Base-by-base conservation (phyloP, 805 yeast species). In the Saccharomycopsis amapae region DNA sequence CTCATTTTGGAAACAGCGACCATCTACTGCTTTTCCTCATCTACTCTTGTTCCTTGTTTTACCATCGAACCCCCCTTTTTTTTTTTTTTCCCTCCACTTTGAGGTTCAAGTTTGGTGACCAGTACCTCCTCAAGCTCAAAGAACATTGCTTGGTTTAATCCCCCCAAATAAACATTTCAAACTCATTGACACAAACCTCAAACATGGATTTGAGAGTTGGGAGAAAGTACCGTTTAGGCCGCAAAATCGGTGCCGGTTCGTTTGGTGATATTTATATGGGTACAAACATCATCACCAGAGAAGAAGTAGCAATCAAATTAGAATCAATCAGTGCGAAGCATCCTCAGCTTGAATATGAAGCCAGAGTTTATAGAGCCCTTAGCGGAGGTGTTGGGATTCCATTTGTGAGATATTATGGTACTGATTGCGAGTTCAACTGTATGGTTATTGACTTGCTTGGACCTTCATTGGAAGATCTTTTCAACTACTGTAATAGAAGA, bases 361-460 rank as follows among this genome's bases (percentile, higher is more conserved):
- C 97, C 13, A 80, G 94, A 56, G 97, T 93, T 28, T 90, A 90
- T 69, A 87, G 85, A 61, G 89, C 95, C 2, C 69, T 90, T 45
- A 81, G 95, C 53, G 98, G 97, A 31, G 97, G 97, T 26, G 90
- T 90, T 31, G 97, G 98, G 26, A 88, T 90, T 48, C 97, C 98
- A 2, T 89, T 88, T 66, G 88, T 90, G 28, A 79, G 97, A 63
- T 90, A 96, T 94, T 89, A 79, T 63, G 98, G 97, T 32, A 84
- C 94, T 1, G 97, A 90, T 63, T 86, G 95, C 56, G 97, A 89
- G 62, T 90, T 87, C 62, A 86, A 89, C 63, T 96, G 97, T 33
- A 82, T 90, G 89, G 97, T 90, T 34, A 90, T 90, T 57, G 98
- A 90, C 62, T 74, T 90, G 44, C 73, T 90, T 57, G 98, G 98